Conservation (phyloP, 768 basidiomycete species). For the Tubosaeta sp. region DNA sequence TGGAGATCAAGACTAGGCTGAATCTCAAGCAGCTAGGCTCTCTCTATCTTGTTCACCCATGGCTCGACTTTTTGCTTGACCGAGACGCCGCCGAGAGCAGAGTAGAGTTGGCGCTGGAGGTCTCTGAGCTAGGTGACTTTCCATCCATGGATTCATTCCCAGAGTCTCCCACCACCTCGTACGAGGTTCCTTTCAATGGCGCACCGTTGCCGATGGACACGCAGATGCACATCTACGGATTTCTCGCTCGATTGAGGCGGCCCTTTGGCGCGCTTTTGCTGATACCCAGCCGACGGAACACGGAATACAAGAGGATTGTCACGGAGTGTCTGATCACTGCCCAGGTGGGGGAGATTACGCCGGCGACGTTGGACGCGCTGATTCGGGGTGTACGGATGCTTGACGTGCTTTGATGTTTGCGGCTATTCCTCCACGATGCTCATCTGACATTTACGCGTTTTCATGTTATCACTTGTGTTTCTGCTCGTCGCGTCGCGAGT, state of each 20-base stretch:
- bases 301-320: neutral
- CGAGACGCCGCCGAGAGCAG: neutral
- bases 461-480: too few species aligned
- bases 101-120: neutral
- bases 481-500: too few species aligned
- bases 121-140: neutral
- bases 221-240: neutral
- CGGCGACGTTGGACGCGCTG: neutral
- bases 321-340: neutral
- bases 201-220: neutral
- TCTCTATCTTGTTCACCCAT: neutral
- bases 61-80: neutral
- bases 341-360: neutral
- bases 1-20: neutral
- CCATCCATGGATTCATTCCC: neutral
- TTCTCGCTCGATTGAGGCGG: neutral
- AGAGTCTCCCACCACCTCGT: neutral
- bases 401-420: neutral
- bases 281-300: neutral
- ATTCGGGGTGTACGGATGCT: neutral
- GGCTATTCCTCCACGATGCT: neutral
- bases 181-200: neutral
- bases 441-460: neutral
- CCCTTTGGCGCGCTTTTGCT: neutral
- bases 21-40: neutral